Evolutionary conservation across 352 stramenopile species (phyloP).

Genomic region (Phytophthora quininea): DNA sequence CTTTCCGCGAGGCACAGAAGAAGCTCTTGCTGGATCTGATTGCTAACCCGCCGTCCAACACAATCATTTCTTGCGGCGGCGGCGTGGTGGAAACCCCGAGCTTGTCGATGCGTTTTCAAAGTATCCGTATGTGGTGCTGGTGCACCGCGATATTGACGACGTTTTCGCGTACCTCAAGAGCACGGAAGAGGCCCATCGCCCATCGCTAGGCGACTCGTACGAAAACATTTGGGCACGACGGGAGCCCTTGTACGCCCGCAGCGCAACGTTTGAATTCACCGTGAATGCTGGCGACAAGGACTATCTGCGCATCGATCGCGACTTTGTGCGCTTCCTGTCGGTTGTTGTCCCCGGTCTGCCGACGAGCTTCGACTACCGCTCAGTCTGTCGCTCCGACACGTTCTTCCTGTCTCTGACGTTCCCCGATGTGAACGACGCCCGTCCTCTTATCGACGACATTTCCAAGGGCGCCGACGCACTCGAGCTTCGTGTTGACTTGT

Average conservation of each 20-base stretch:
- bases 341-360: slow-evolving; percentile 57
- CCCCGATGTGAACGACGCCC: slow-evolving; percentile 56
- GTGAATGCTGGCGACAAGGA: slow-evolving; percentile 67
- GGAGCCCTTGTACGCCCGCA: slow-evolving; percentile 59
- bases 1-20: slow-evolving; percentile 75
- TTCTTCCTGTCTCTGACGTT: slow-evolving; percentile 88
- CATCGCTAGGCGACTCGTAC: slow-evolving; percentile 67
- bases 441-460: slow-evolving; percentile 55
- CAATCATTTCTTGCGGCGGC: slow-evolving; percentile 85
- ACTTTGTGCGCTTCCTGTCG: slow-evolving; percentile 76
- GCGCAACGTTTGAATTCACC: slow-evolving; percentile 62
- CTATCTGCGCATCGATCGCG: slow-evolving; percentile 58
- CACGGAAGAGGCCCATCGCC: slow-evolving; percentile 51
- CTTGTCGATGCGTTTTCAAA: slow-evolving; percentile 64
- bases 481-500: slow-evolving; percentile 96
- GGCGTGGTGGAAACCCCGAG: slow-evolving; percentile 80
- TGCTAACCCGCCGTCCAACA: slow-evolving; percentile 55
- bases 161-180: slow-evolving; percentile 67
- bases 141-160: slow-evolving; percentile 75
- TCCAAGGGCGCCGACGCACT: slow-evolving; percentile 92
- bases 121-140: slow-evolving; percentile 75
- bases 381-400: slow-evolving; percentile 55
- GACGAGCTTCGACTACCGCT: slow-evolving; percentile 57
- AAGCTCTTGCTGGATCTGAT: slow-evolving; percentile 67
- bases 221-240: slow-evolving; percentile 64